Percentiles rank a stretch among this genome's conserved stretches.
Conservation (phyloP, 2,329 filamentous ascomycete genomes). For the Coniochaeta hoffmannii region DNA sequence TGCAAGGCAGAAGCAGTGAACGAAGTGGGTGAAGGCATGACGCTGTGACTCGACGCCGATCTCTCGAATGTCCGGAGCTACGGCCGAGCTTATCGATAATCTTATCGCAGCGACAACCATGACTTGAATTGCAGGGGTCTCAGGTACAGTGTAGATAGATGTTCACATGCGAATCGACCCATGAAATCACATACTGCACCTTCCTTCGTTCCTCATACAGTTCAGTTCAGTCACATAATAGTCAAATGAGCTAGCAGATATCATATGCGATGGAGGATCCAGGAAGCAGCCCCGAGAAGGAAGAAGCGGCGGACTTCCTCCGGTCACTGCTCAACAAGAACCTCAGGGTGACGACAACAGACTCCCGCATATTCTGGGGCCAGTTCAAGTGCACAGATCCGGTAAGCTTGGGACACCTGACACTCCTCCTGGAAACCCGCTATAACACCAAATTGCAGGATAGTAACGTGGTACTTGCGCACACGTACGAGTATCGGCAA, state of each 20-base stretch:
- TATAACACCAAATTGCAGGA: constrained; percentile 48
- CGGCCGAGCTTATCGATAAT: constrained; percentile 1
- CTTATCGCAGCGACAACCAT: too few species aligned
- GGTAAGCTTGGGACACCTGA: constrained; percentile 39
- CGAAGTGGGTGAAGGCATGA: not conserved
- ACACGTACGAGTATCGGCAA: constrained; percentile 83
- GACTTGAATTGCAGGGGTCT: not conserved
- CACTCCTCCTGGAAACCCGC: not conserved
- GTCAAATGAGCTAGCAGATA: not conserved
- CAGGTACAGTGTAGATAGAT: too few species aligned
- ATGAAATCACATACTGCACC: too few species aligned
- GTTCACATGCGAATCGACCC: too few species aligned
- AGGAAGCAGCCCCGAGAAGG: constrained; percentile 32
- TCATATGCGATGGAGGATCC: not conserved
- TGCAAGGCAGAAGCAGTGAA: not conserved
- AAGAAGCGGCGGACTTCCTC: constrained; percentile 49
- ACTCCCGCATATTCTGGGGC: constrained; percentile 83
- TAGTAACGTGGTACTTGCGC: constrained; percentile 76
- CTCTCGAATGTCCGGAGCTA: not conserved
- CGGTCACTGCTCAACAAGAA: constrained; percentile 67
- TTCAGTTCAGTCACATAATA: not conserved
- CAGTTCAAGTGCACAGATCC: constrained; percentile 92
- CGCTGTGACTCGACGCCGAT: not conserved
- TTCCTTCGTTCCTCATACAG: not conserved
- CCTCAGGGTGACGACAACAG: constrained; percentile 70